Base-by-base conservation (phyloP, 208 protist species). In the Novymonas esmeraldas region DNA sequence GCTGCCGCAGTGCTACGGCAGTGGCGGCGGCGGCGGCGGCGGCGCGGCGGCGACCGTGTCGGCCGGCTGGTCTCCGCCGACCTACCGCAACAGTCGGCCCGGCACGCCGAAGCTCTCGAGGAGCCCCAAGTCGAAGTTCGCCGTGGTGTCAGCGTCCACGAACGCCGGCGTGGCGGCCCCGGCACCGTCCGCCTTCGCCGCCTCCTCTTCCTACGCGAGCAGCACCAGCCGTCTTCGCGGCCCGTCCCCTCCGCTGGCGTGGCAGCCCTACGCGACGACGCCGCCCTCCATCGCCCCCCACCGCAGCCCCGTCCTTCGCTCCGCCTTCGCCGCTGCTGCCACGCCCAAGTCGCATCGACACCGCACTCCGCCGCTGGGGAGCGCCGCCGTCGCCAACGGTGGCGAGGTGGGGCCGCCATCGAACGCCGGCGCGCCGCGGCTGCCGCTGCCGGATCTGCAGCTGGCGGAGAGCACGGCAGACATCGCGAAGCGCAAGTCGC, bases 71-170 rank as follows among this genome's bases (percentile, higher is more conserved):
- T 65, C 62, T 9, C 70, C 70, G 29, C 62, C 70, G 31, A 41
- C 9, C 24, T 74, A 74, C 51, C 68, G 68, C 54, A 74, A 74
- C 44, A 74, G 60, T 11, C 68, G 50, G 7, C 51, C 59, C 26
- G 60, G 59, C 31, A 74, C 68, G 10, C 68, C 68, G 44, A 51
- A 67, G 60, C 59, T 42, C 36, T 54, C 52, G 31, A 58, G 42
- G 22, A 74, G 68, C 26, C 68, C 68, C 6, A 66, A 66, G 42
- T 74, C 68, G 28, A 74, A 63, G 68, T 74, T 74, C 28, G 26
- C 34, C n/a, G 18, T 60, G 4, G 52, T 68, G 2, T 57, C 59
- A 0, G 64, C 69, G 10, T 34, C 69, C 6, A 67, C 69, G 13
- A 74, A 62, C 42, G 36, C 52, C 22, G 11, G 57, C 38, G 6